Evolutionary conservation across 1,139 yeast genomes (phyloP), one percentile per base, ranked within the genome.

Genomic region (Pichia sp.): DNA sequence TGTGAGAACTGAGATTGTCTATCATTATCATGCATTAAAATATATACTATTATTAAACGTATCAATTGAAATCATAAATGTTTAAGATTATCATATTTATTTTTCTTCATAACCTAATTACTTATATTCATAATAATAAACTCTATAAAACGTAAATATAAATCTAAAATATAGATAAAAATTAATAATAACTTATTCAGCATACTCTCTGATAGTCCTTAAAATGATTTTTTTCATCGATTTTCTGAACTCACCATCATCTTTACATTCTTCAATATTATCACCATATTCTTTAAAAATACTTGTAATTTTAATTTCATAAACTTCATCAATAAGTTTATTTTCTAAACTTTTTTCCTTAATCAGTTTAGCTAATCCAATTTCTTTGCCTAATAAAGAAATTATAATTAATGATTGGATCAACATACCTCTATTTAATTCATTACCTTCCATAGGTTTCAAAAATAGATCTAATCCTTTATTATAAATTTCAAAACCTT

Each of bases 301-400:
- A 25, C 64, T 66, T 52, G 76, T 76, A 8, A 80, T 58, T 27
- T 60, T 65, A 4, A 69, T 61, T 39, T 78, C 82, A 6, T 59
- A 56, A 26, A 71, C 74, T 27, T 71, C 71, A 16, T 58, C 57
- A 1, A 81, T 47, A 1, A 76, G 54, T 10, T 56, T 63, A 46
- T 72, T 72, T 36, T 67, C 71, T 4, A 69, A 57, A 1, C 82
- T 77, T 52, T 79, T 81, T 36, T 77, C 80, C 51, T 73, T 70
- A n/a, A 82, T 63, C 37, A 81, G 70, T 36, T 72, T 69, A 0
- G 87, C 87, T 59, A 83, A 74, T 46, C 78, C 81, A 34, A 86
- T 60, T 55, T 83, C 87, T 33, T 69, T 66, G 32, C 71, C 69
- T 23, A 70, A 64, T 32, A 83, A 61, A 43, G 66, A 68, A 1